Base-by-base conservation (phyloP, 1,284 basidiomycete genomes). In the Sparassis latifolia region DNA sequence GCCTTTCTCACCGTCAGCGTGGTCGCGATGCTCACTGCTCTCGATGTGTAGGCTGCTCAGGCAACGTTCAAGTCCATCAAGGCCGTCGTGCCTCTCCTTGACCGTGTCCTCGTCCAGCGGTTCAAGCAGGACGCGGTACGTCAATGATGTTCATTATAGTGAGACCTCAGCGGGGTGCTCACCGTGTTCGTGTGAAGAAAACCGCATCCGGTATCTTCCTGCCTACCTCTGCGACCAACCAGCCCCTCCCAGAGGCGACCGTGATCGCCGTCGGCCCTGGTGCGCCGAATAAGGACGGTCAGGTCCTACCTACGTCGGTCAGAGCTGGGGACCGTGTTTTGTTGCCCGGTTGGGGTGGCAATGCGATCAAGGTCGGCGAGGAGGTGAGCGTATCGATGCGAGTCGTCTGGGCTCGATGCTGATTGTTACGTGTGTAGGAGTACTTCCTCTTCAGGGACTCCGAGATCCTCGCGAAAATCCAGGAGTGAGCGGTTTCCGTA, bases 181-280 rank as follows among this genome's bases (percentile, higher is more conserved):
- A 20, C 20, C 20, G 20, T 20, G 20, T 20, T 20, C 20, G 20
- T 38, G 27, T 32, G 20, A 37, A 96, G 90, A 96, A 97, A 92
- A 97, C 94, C 35, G 88, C 93, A 10, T 74, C 88, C 33, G 96
- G 96, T 46, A 83, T 99, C 69, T 95, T 96, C 83, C 78, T 99
- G 50, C 96, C 96, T 28, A 86, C 90, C 9, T 90, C 92, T 5
- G 82, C 87, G 1, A 93, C 92, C 44, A 80, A 70, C 56, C 82
- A 72, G 57, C 93, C 94, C 29, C 80, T 98, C 5, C 95, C 96
- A 2, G 96, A 98, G 72, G 96, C 94, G 3, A 96, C 92, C 48
- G 96, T 98, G 64, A 90, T 98, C 67, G 91, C 96, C 40, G 88
- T 92, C 50, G 96, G 96, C 49, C 96, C 95, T 43, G 96, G 96